These are phyloP conservation scores for Suillus bovinus DNA, from an alignment of 768 basidiomycete genomes.

Conservation along the genomic window DNA sequence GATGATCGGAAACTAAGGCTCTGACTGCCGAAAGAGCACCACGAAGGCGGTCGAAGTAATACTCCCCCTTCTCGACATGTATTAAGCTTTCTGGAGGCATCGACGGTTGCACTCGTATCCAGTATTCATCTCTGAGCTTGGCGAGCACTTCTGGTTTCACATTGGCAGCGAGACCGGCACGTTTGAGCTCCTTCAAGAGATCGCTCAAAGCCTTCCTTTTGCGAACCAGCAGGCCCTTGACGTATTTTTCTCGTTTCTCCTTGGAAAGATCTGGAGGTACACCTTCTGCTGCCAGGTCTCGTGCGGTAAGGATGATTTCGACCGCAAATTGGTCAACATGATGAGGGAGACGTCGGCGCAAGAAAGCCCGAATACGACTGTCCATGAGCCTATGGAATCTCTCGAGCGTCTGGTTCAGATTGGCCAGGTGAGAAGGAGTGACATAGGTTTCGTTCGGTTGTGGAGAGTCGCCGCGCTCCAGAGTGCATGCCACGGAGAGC, in stretches of 20 bases:
- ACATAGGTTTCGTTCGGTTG: constrained; percentile 3
- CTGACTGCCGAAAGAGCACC: constrained; percentile 68
- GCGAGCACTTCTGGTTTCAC: constrained; percentile 69
- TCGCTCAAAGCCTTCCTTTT: constrained; percentile 93
- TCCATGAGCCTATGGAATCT: constrained; percentile 50
- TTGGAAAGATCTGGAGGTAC: constrained; percentile 42
- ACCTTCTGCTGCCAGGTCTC: constrained; percentile 50
- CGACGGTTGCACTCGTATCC: constrained; percentile 66
- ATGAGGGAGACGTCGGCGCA: constrained; percentile 41
- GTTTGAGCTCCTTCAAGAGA: constrained; percentile 84
- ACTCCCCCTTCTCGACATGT: constrained; percentile 48
- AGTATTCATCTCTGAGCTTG: constrained; percentile 52
- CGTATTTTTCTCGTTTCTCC: constrained; percentile 59
- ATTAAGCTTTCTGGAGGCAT: constrained; percentile 28
- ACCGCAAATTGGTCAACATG: constrained; percentile 55
- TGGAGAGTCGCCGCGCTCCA: background rate
- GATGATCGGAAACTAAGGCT: constrained; percentile 63
- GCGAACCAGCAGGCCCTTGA: constrained; percentile 72
- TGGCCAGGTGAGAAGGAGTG: constrained; percentile 40
- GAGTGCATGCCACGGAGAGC: background rate
- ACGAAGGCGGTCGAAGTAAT: constrained; percentile 65
- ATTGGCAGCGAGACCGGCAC: constrained; percentile 69
- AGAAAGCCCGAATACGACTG: constrained; percentile 41
- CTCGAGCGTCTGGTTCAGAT: constrained; percentile 50
- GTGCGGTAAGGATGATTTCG: constrained; percentile 63